A percentile compares a stretch with the other conserved stretches of the same genome.
These are phyloP conservation scores for Bremia lactucae DNA, from an alignment of 352 stramenopile genomes.

Conservation along the genomic window DNA sequence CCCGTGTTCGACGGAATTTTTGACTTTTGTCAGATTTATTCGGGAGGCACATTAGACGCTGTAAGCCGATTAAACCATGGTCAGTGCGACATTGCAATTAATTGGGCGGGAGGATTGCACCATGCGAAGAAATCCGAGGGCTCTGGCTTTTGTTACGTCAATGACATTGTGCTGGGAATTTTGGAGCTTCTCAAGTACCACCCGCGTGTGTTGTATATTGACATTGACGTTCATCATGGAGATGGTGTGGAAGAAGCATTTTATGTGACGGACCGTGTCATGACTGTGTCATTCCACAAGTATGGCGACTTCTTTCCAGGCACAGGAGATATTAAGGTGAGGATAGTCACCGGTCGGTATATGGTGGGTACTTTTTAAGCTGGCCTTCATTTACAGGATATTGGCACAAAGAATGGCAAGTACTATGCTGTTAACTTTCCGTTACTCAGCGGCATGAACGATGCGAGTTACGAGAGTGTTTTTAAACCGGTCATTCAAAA, in stretches of 20 bases:
- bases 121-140: slow-evolving; percentile 98
- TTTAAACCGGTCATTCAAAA: slow-evolving; percentile 97
- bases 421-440: slow-evolving; percentile 96
- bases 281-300: slow-evolving; percentile 99
- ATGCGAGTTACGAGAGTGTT: slow-evolving; percentile 91
- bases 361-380: neutral
- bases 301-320: slow-evolving; percentile 99
- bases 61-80: slow-evolving; percentile 95
- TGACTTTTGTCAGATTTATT: slow-evolving; percentile 97
- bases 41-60: slow-evolving; percentile 92
- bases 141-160: slow-evolving; percentile 94
- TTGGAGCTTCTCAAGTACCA: slow-evolving; percentile 97
- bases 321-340: slow-evolving; percentile 86
- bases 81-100: slow-evolving; percentile 94
- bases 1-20: slow-evolving; percentile 98
- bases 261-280: slow-evolving; percentile 96
- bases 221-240: slow-evolving; percentile 99
- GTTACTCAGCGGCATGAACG: slow-evolving; percentile 92
- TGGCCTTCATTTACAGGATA: slow-evolving; percentile 55
- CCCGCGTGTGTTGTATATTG: slow-evolving; percentile 96
- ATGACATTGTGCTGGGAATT: slow-evolving; percentile 98
- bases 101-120: slow-evolving; percentile 96
- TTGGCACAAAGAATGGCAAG: slow-evolving; percentile 89
- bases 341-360: neutral
- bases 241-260: slow-evolving; percentile 96